A percentile compares a stretch with the other conserved stretches of the same genome.
Conservation (phyloP, 2,329 filamentous ascomycete genomes). For the Fusarium sp. region DNA sequence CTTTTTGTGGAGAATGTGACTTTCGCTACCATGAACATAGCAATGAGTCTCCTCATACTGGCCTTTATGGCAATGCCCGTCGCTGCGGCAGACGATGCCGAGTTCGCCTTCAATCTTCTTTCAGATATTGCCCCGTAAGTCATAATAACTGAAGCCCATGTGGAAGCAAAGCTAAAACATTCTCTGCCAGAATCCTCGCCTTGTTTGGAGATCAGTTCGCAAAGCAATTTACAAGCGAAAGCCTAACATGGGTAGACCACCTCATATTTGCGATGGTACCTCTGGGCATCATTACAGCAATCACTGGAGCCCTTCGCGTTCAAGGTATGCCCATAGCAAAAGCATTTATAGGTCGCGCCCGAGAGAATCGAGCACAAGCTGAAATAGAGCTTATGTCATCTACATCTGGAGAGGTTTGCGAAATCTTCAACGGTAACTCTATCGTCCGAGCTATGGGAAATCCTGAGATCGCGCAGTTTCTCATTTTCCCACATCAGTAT, state of each 20-base stretch:
- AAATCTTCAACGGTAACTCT: neutral
- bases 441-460: neutral
- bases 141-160: no score
- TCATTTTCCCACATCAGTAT: no score
- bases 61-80: no score
- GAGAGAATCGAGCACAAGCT: neutral
- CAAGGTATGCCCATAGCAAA: neutral
- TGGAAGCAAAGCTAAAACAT: no score
- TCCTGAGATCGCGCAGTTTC: neutral
- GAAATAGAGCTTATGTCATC: conserved; percentile 4
- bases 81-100: no score
- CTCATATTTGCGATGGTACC: neutral
- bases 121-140: no score
- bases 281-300: neutral
- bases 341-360: neutral
- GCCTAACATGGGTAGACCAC: neutral
- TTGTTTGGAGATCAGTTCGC: neutral
- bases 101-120: no score
- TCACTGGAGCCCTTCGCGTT: neutral
- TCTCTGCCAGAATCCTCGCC: no score
- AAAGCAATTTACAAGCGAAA: neutral
- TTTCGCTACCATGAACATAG: no score
- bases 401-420: neutral
- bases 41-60: no score
- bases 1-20: no score